Conservation (phyloP, 2,329 filamentous ascomycete species). For the Cercospora beticola region DNA sequence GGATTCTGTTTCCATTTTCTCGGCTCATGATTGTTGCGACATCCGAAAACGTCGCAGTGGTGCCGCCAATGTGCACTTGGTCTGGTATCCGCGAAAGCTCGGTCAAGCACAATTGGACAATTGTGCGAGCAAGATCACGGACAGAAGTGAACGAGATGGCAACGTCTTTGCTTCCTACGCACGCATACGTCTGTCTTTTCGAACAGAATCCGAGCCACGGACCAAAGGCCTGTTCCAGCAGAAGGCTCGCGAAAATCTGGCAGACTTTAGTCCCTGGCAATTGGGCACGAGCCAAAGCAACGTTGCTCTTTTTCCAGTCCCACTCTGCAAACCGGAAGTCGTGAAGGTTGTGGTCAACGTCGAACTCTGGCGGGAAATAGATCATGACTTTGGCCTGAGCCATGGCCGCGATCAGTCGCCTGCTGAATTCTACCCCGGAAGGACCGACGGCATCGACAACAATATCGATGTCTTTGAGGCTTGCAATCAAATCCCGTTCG, state of each 20-base stretch:
- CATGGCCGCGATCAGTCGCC: constrained; percentile 7
- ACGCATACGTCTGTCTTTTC: constrained; percentile 3
- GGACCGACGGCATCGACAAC: constrained; percentile 11
- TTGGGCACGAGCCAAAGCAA: not conserved
- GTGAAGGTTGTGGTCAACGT: constrained; percentile 11
- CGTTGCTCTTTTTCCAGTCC: constrained; percentile 8
- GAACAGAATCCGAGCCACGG: constrained; percentile 11
- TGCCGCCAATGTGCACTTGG: constrained; percentile 10
- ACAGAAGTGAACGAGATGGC: constrained; percentile 7
- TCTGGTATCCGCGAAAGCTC: constrained; percentile 4
- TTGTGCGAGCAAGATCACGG: constrained; percentile 1
- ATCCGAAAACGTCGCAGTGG: not conserved
- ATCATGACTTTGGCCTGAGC: not conserved
- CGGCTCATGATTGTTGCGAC: constrained; percentile 6
- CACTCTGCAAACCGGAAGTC: constrained; percentile 12
- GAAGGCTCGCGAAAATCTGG: constrained; percentile 11
- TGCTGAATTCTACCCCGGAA: constrained; percentile 4
- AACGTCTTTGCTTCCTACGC: constrained; percentile 11
- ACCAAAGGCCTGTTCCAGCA: constrained; percentile 9
- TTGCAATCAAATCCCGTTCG: not conserved
- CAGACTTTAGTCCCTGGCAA: constrained; percentile 10
- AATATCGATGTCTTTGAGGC: constrained; percentile 5
- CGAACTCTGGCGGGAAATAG: constrained; percentile 14
- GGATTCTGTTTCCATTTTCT: not conserved
- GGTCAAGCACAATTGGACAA: constrained; percentile 7